Percentiles rank a stretch among this genome's conserved stretches.
phyloP scores from a whole-genome alignment of 768 basidiomycete species.

The Suillus paluster region DNA sequence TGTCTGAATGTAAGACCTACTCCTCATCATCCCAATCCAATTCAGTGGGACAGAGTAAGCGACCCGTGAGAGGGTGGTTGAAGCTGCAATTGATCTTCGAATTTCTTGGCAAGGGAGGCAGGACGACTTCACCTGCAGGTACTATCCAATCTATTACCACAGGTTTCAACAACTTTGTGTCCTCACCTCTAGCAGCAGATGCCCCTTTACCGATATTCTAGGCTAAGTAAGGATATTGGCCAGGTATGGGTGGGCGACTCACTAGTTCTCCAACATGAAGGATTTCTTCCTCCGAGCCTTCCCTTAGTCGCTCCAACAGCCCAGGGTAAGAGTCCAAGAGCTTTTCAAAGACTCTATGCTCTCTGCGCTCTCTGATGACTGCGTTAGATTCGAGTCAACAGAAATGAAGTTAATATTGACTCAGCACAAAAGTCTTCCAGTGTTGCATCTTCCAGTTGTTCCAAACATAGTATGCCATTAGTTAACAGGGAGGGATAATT shows the following conservation, averaged over 20 bases:
- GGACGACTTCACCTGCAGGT: constrained; percentile 14
- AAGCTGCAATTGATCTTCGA: constrained; percentile 17
- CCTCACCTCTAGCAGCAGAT: constrained; percentile 17
- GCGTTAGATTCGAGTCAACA: no score
- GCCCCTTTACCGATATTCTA: constrained; percentile 26
- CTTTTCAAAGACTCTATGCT: constrained; percentile 11
- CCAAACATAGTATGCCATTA: not conserved
- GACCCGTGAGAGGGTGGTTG: constrained; percentile 22
- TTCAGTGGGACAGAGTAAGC: constrained; percentile 21
- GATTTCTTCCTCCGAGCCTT: constrained; percentile 19
- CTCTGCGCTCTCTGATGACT: no score
- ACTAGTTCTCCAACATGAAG: constrained; percentile 22
- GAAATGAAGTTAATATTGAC: no score
- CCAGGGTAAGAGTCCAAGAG: constrained; percentile 17
- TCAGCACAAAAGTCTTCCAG: no score
- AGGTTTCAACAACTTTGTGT: constrained; percentile 11
- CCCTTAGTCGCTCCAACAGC: constrained; percentile 17
- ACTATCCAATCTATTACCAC: constrained; percentile 20
- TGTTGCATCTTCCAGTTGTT: no score
- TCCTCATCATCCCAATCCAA: constrained; percentile 22
- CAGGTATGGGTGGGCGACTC: not conserved
- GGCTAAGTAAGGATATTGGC: not conserved
- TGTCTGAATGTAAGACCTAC: constrained; percentile 13
- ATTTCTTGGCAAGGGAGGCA: constrained; percentile 19
- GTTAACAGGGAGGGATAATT: constrained; percentile 20